Conservation (phyloP, 176 grass and related monocot species). For the Oryza australiensis region DNA sequence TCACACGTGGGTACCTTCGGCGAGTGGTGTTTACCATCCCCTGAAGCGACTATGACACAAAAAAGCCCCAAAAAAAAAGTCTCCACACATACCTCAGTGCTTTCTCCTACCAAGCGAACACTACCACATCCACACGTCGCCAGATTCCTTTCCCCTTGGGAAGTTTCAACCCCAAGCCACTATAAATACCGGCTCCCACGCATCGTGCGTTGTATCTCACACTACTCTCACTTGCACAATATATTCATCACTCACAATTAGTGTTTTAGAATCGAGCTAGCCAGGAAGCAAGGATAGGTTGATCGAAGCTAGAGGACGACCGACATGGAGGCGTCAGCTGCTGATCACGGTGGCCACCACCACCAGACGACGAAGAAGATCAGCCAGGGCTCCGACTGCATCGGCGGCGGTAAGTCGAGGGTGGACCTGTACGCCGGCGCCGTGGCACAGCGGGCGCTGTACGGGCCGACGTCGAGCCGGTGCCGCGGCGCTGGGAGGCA, state of each 20-base stretch:
- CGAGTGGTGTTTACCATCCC: neutral
- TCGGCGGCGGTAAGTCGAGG: constrained; percentile 21
- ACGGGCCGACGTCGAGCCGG: constrained; percentile 31
- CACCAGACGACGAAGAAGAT: constrained; percentile 1
- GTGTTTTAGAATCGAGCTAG: neutral
- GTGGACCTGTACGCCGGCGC: constrained; percentile 45
- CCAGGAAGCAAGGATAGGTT: too few species aligned
- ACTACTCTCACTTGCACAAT: neutral
- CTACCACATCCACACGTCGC: neutral
- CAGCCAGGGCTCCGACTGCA: neutral
- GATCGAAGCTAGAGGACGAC: too few species aligned
- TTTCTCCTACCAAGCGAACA: constrained; percentile 1
- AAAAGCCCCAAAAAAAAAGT: neutral
- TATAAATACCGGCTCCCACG: constrained; percentile 2
- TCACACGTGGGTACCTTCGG: neutral
- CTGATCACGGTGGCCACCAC: neutral
- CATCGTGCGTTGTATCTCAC: neutral
- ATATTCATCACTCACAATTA: neutral
- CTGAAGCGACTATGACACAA: neutral
- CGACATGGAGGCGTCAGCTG: constrained; percentile 32
- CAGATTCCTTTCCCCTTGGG: constrained; percentile 16
- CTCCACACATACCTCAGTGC: neutral
- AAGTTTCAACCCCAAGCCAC: neutral
- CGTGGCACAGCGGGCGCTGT: constrained; percentile 63
- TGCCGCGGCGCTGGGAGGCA: constrained; percentile 2